Base-by-base conservation (phyloP, 169 alveolate species). In the Plasmodium falciparum region DNA sequence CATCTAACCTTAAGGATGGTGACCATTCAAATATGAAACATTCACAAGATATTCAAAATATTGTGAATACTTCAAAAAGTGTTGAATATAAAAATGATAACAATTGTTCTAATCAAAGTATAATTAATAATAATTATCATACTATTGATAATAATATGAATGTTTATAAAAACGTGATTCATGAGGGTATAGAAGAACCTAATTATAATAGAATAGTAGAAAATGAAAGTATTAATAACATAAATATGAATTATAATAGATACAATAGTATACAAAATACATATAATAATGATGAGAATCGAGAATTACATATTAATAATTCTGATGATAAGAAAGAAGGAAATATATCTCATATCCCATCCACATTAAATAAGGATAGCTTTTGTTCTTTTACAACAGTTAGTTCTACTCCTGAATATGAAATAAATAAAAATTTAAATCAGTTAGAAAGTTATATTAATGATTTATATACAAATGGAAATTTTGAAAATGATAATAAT, bases 361-460 rank as follows among this genome's bases (percentile, higher is more conserved):
- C 47, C 47, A 56, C 17, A 17, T 56, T 56, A 13, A 17, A 56
- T 22, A 56, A 56, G 24, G 65, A 56, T 2, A 49, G 66, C 2
- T 54, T 24, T 63, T 22, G 62, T 12, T 20, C 71, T 4, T 26
- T 12, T 20, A 5, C 72, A 73, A 33, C 86, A 12, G 59, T 24
- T 15, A 56, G 86, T 20, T 29, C 71, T 54, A 73, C 72, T n/a
- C 56, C 33, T 24, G 71, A 73, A n/a, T 54, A 33, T 15, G 12
- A 24, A 54, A 20, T 22, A 33, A 73, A 43, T 58, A 58, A 73
- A 22, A 15, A 43, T 59, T 47, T 15, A 12, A 59, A 73, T 26
- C 15, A 8, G 5, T 73, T 63, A 7, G 59, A 73, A 47, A 62
- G 54, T 39, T 52, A 49, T 39, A 50, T n/a, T 39, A 61, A 56